These are phyloP conservation scores for Phytophthora constricta DNA, from an alignment of 352 stramenopile genomes.

Conservation along the genomic window DNA sequence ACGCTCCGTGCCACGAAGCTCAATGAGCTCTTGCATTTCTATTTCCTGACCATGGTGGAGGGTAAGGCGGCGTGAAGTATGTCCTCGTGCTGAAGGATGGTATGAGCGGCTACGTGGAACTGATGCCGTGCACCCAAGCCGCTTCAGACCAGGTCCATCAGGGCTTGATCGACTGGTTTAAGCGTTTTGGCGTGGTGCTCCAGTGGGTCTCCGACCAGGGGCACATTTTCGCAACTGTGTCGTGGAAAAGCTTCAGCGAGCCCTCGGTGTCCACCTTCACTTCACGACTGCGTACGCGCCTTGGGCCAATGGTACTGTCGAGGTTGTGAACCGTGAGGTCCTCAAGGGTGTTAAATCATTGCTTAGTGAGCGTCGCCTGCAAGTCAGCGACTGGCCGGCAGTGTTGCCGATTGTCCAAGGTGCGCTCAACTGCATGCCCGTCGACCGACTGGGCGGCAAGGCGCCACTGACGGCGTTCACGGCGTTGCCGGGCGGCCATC, in stretches of 20 bases:
- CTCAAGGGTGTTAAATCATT: background rate
- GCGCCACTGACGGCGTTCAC: constrained; percentile 27
- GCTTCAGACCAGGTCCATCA: too few relatives aligned
- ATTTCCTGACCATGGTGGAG: too few relatives aligned
- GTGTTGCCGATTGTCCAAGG: constrained; percentile 18
- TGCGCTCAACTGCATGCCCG: constrained; percentile 16
- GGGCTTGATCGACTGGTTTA: too few relatives aligned
- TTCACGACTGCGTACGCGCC: constrained; percentile 11
- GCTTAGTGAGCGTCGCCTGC: background rate
- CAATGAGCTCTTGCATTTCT: too few relatives aligned
- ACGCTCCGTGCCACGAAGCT: too few relatives aligned
- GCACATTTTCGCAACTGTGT: constrained; percentile 1
- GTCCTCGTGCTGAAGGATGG: too few relatives aligned
- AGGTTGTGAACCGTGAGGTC: constrained; percentile 10
- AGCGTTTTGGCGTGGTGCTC: constrained; percentile 3
- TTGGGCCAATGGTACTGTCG: constrained; percentile 11
- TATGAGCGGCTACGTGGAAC: too few relatives aligned
- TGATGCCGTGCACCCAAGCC: too few relatives aligned
- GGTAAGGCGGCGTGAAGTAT: too few relatives aligned
- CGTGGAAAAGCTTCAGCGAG: background rate
- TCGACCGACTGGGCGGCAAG: background rate
- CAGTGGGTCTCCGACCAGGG: constrained; percentile 16
- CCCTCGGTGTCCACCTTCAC: background rate
- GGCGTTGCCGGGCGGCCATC: background rate
- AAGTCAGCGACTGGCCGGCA: background rate